phyloP scores from a whole-genome alignment of 306 rosid genomes.

The Styphnolobium japonicum region DNA sequence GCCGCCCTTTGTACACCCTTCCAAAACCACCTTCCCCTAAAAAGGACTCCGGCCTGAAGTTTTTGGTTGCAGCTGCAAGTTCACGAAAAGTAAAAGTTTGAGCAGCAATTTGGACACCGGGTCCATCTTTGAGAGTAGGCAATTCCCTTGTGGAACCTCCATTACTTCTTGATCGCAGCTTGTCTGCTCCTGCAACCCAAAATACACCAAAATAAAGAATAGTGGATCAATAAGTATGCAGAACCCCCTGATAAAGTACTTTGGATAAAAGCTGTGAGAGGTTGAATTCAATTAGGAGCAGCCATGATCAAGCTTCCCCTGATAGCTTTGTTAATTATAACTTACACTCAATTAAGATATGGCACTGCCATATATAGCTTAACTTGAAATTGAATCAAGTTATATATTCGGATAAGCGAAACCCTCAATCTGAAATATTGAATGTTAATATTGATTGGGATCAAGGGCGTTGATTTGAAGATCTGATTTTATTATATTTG shows the following conservation, averaged over 20 bases:
- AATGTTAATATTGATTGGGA: conserved; percentile 17
- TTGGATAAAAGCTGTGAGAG: background rate
- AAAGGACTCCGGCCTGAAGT: conserved; percentile 77
- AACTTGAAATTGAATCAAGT: background rate
- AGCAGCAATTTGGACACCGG: conserved; percentile 73
- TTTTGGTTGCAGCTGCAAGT: conserved; percentile 74
- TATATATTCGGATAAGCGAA: background rate
- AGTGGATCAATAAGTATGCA: conserved; percentile 23
- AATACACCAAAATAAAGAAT: conserved; percentile 25
- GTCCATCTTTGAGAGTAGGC: conserved; percentile 55
- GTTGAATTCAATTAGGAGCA: background rate
- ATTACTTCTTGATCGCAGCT: conserved; percentile 56
- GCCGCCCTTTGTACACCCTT: conserved; percentile 83
- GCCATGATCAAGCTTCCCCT: background rate
- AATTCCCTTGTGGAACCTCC: conserved; percentile 66
- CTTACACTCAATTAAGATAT: background rate
- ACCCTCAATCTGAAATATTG: background rate
- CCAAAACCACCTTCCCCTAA: conserved; percentile 97
- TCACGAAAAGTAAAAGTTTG: conserved; percentile 90
- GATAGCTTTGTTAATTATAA: background rate
- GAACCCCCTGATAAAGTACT: background rate
- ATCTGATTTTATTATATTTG: conserved; percentile 38
- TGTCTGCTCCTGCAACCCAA: conserved; percentile 63
- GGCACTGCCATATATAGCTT: background rate
- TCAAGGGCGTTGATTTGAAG: conserved; percentile 23